Base-by-base conservation (phyloP, 208 protist genomes). In the Crithidia fasciculata region DNA sequence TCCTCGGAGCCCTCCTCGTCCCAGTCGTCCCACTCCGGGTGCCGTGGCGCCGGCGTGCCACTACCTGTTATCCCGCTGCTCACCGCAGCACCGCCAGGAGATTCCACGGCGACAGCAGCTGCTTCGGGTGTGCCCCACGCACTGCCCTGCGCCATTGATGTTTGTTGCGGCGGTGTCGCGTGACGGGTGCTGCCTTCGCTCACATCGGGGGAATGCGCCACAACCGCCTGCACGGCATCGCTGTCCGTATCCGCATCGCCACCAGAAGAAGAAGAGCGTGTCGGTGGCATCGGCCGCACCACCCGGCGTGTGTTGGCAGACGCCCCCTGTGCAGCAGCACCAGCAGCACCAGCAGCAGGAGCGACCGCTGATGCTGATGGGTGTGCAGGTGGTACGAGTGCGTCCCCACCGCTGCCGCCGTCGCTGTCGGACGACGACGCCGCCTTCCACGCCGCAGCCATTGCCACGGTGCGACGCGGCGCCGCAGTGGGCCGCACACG, bases 21-120 rank as follows among this genome's bases (percentile, higher is more conserved):
- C 61, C 74, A 74, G 68, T 77, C 58, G 44, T 85, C 74, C 78
- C 67, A 82, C 60, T 83, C 62, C 12, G 63, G 37, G 44, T 44
- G 62, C 16, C 45, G 41, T 45, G 43, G 69, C 15, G 64, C 43
- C 45, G 41, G 66, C 18, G 28, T 50, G 12, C 50, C 58, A 36
- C 28, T 28, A 28, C 56, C 49, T 13, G 57, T 18, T 0, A 39
- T 44, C 47, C 19, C 57, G 2, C 44, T 55, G 61, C 5, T 39
- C 4, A 57, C 36, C 8, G 62, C 44, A 7, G 64, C 55, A 47
- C 43, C 16, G 5, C 57, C 47, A 9, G 28, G 57, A 43, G 13
- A 15, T 40, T 58, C 28, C 10, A 10, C 50, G 6, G 36, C 49
- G 60, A 57, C 58, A 49, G 58, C 16, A 40, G 47, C 39, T 59